These are phyloP conservation scores for Waltergamsia citrina DNA, from an alignment of 2,329 filamentous ascomycete genomes.

Conservation along the genomic window DNA sequence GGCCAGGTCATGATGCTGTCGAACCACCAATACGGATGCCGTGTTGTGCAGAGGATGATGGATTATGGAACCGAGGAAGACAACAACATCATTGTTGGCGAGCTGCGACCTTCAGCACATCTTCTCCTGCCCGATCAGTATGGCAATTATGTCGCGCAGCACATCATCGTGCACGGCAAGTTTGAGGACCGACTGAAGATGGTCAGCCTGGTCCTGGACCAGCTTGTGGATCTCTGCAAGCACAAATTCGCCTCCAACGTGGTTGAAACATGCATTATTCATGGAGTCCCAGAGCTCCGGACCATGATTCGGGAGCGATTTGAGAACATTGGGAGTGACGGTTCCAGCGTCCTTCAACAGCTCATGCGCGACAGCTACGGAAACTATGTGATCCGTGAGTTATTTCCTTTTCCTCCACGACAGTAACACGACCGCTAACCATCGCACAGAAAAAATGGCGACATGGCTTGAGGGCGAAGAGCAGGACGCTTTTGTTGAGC, in stretches of 20 bases:
- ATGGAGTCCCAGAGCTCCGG: conserved; percentile 60
- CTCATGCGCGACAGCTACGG: conserved; percentile 88
- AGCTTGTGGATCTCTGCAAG: conserved; percentile 71
- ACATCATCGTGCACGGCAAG: conserved; percentile 74
- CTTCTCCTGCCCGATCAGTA: conserved; percentile 78
- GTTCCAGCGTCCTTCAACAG: conserved; percentile 59
- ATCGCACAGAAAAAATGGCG: conserved; percentile 65
- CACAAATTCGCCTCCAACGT: conserved; percentile 98
- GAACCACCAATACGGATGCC: conserved; percentile 77
- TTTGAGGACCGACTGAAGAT: conserved; percentile 64
- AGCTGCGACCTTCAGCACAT: conserved; percentile 65
- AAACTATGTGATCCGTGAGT: conserved; percentile 93
- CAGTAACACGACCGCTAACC: conserved; percentile 13
- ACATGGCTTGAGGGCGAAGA: conserved; percentile 51
- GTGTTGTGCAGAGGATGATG: conserved; percentile 86
- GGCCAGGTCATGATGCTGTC: conserved; percentile 67
- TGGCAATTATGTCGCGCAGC: conserved; percentile 94
- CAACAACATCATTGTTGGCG: conserved; percentile 61
- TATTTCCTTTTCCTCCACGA: conserved; percentile 7
- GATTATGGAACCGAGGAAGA: conserved; percentile 70
- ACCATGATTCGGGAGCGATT: conserved; percentile 57
- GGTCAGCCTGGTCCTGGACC: conserved; percentile 61
- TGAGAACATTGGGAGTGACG: conserved; percentile 49
- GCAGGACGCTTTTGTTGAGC: conserved; percentile 47
- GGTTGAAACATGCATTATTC: conserved; percentile 82